These are phyloP conservation scores for Recurvomyces mirabilis DNA, from an alignment of 495 filamentous ascomycete genomes.

Conservation along the genomic window DNA sequence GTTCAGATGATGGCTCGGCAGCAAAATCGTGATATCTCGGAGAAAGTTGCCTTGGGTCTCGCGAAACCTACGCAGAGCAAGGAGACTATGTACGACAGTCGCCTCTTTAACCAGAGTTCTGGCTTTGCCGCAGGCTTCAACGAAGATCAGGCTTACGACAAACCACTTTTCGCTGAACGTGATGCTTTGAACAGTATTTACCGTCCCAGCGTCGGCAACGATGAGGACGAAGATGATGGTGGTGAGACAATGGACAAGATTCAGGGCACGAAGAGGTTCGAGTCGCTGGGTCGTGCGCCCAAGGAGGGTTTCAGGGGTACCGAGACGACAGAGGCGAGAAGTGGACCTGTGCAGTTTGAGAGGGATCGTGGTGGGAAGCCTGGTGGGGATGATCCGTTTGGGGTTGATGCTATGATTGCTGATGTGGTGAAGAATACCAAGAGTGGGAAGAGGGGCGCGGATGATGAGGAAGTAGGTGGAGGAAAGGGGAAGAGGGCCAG, in stretches of 20 bases:
- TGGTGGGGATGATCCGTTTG: slow-evolving; percentile 88
- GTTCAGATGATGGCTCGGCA: slow-evolving; percentile 88
- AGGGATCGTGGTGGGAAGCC: slow-evolving; percentile 50
- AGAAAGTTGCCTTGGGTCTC: slow-evolving; percentile 90
- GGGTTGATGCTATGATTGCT: slow-evolving; percentile 82
- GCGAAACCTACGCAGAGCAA: slow-evolving; percentile 85
- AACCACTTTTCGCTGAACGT: slow-evolving; percentile 91
- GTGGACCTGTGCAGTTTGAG: slow-evolving; percentile 98
- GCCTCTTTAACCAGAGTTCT: slow-evolving; percentile 86
- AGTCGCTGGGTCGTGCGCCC: slow-evolving; percentile 67
- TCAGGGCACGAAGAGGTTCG: slow-evolving; percentile 70
- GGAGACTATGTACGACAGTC: slow-evolving; percentile 92
- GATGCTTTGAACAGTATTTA: slow-evolving; percentile 95
- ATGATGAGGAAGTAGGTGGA: slow-evolving; percentile 48
- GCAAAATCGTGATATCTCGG: slow-evolving; percentile 92
- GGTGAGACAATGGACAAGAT: slow-evolving; percentile 79
- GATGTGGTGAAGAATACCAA: slow-evolving; percentile 54
- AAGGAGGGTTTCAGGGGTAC: slow-evolving; percentile 81
- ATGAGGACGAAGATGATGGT: slow-evolving; percentile 65
- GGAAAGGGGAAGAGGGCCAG: slow-evolving; percentile 65
- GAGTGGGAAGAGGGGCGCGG: slow-evolving; percentile 67
- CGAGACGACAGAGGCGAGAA: slow-evolving; percentile 72
- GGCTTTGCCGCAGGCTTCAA: slow-evolving; percentile 89
- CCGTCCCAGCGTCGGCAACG: slow-evolving; percentile 58
- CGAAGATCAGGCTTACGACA: slow-evolving; percentile 95